Evolutionary conservation across 805 yeast genomes (phyloP).

Genomic region (Middelhovenomyces tepae): DNA sequence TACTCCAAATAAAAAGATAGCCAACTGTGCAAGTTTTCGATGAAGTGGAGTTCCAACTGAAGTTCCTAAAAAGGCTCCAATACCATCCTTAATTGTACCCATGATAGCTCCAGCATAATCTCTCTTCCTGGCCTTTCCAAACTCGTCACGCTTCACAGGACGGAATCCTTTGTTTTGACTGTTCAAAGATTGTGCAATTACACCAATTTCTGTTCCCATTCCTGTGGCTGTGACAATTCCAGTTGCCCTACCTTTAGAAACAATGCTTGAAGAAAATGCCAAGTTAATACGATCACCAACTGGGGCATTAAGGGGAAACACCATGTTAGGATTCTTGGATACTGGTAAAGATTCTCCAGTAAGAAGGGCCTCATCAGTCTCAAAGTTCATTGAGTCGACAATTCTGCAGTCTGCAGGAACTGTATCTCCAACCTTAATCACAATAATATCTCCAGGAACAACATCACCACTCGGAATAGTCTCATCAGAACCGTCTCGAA

Average conservation of each 20-base stretch:
- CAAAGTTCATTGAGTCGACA: constrained; percentile 50
- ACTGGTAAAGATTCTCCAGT: constrained; percentile 64
- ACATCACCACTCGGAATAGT: constrained; percentile 54
- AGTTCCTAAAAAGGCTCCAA: constrained; percentile 67
- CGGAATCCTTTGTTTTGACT: constrained; percentile 24
- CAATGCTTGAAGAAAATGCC: constrained; percentile 62
- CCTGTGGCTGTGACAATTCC: constrained; percentile 67
- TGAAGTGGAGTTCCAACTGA: constrained; percentile 78
- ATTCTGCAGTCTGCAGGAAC: constrained; percentile 67
- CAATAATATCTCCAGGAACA: constrained; percentile 66
- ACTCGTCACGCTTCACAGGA: constrained; percentile 35
- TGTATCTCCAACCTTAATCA: constrained; percentile 61
- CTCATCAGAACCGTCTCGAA: constrained; percentile 48
- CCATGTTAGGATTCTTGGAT: constrained; percentile 39
- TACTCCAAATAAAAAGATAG: constrained; percentile 57
- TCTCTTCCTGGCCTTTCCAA: constrained; percentile 34
- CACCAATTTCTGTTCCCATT: constrained; percentile 63
- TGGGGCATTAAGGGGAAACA: constrained; percentile 38
- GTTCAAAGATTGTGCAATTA: constrained; percentile 53
- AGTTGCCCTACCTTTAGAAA: constrained; percentile 64
- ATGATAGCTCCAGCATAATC: constrained; percentile 41
- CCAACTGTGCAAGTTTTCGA: constrained; percentile 64
- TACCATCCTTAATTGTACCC: constrained; percentile 43
- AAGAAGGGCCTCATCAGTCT: constrained; percentile 58
- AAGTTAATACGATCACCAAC: constrained; percentile 69